Conservation (phyloP, 169 alveolate species). For the Cryptosporidium felis region DNA sequence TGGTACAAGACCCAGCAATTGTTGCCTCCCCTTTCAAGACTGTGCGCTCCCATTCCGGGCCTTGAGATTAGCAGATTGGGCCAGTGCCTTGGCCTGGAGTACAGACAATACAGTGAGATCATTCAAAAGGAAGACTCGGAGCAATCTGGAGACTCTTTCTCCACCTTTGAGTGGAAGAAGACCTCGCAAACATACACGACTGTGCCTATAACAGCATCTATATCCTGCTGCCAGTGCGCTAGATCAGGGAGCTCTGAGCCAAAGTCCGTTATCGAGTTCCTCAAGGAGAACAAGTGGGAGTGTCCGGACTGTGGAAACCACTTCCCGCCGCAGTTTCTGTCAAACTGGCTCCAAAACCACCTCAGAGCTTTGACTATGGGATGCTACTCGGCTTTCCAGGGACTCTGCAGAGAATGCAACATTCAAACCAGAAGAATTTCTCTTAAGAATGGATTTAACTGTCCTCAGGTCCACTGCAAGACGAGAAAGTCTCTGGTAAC, state of each 20-base stretch:
- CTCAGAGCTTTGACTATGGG: constrained; percentile 47
- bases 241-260: background rate
- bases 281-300: constrained; percentile 44
- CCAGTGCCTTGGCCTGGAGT: constrained; percentile 50
- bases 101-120: constrained; percentile 29
- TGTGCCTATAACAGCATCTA: constrained; percentile 53
- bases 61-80: constrained; percentile 81
- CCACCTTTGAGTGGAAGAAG: constrained; percentile 57
- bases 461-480: constrained; percentile 75
- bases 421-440: constrained; percentile 73
- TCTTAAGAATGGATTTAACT: constrained; percentile 68
- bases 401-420: constrained; percentile 50
- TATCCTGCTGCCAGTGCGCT: constrained; percentile 8
- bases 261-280: background rate
- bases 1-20: constrained; percentile 93
- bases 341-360: constrained; percentile 61
- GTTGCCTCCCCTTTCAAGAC: constrained; percentile 89
- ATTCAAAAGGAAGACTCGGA: constrained; percentile 59
- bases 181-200: constrained; percentile 12
- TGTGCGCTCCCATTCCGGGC: constrained; percentile 90
- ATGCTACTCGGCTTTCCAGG: constrained; percentile 54
- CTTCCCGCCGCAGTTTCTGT: constrained; percentile 26
- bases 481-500: constrained; percentile 19
- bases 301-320: constrained; percentile 7
- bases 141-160: background rate